Percentiles rank a stretch among this genome's conserved stretches.
Evolutionary conservation across 2,329 filamentous ascomycete genomes (phyloP).

Genomic region (Furcasterigmium furcatum): DNA sequence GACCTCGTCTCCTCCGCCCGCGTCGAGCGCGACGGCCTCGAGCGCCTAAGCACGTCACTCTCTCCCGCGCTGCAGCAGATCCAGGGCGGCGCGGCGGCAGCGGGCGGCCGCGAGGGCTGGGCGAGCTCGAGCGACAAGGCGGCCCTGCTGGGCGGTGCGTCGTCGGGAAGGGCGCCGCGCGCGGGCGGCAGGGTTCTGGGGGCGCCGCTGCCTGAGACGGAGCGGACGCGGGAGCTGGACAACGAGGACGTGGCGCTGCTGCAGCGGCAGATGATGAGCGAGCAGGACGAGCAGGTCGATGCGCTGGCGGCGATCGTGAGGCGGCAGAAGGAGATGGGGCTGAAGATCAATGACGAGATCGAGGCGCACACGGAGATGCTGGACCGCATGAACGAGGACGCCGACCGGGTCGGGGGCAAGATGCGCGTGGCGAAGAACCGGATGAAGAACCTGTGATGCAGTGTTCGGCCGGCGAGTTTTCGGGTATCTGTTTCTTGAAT

Average conservation of each 20-base stretch:
- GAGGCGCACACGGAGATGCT: slow-evolving; percentile 70
- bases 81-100: slow-evolving; percentile 18
- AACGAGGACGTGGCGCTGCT: slow-evolving; percentile 72
- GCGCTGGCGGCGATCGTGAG: slow-evolving; percentile 66
- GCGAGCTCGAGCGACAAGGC: slow-evolving; percentile 46
- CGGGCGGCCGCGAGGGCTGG: slow-evolving; percentile 47
- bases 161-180: slow-evolving; percentile 22
- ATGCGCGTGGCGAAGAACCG: slow-evolving; percentile 71
- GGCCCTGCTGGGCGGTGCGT: slow-evolving; percentile 39
- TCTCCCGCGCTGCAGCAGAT: slow-evolving; percentile 11
- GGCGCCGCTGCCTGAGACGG: slow-evolving; percentile 69
- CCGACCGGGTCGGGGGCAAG: slow-evolving; percentile 64
- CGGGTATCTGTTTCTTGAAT: background rate
- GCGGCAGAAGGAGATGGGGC: slow-evolving; percentile 73
- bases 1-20: slow-evolving; percentile 68
- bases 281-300: slow-evolving; percentile 72
- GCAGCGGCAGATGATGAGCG: slow-evolving; percentile 69
- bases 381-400: slow-evolving; percentile 62
- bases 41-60: slow-evolving; percentile 64
- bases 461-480: slow-evolving; percentile 2
- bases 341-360: slow-evolving; percentile 72
- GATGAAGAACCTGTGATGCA: slow-evolving; percentile 59
- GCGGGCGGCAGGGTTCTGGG: slow-evolving; percentile 66
- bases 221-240: slow-evolving; percentile 72
- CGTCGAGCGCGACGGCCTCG: slow-evolving; percentile 73